Evolutionary conservation across 805 yeast species (phyloP).

Genomic region (Yarrowia porcina): DNA sequence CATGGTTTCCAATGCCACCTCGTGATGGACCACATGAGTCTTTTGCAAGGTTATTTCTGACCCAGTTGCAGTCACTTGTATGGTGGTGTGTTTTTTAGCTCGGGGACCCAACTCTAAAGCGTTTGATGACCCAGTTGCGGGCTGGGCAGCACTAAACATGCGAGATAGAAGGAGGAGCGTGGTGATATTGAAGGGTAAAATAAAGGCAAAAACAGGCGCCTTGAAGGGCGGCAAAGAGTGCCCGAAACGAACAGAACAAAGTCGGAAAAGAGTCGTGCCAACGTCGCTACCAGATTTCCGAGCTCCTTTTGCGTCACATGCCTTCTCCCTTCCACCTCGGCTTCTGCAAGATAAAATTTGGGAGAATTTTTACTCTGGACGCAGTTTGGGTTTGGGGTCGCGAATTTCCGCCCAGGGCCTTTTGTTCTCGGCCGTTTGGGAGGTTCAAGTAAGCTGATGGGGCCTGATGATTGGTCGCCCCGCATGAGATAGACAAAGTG

Average conservation of each 20-base stretch:
- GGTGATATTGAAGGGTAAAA: conserved; percentile 21
- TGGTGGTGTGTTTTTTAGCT: conserved; percentile 4
- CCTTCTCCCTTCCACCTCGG: conserved; percentile 7
- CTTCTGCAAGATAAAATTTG: conserved; percentile 23
- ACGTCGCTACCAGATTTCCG: background rate
- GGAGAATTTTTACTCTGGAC: background rate
- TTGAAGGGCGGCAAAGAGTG: background rate
- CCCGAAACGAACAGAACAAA: background rate
- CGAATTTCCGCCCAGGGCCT: background rate
- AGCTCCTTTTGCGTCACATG: background rate
- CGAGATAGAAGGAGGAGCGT: conserved; percentile 16
- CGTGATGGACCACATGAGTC: conserved; percentile 2
- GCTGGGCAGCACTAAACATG: conserved; percentile 26
- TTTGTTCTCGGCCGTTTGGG: conserved; percentile 14
- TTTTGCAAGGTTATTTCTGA: background rate
- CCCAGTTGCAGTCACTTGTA: background rate
- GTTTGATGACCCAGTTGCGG: conserved; percentile 4
- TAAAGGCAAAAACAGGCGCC: conserved; percentile 12
- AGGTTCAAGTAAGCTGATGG: conserved; percentile 2
- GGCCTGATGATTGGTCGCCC: conserved; percentile 6
- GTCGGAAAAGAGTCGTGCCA: background rate
- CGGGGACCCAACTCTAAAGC: background rate
- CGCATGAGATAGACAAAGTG: conserved; percentile 15
- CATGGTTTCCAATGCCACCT: too few relatives aligned
- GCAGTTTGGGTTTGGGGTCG: background rate